Base-by-base conservation (phyloP, 1,284 basidiomycete species). In the Microbotryomycetes sp. region DNA sequence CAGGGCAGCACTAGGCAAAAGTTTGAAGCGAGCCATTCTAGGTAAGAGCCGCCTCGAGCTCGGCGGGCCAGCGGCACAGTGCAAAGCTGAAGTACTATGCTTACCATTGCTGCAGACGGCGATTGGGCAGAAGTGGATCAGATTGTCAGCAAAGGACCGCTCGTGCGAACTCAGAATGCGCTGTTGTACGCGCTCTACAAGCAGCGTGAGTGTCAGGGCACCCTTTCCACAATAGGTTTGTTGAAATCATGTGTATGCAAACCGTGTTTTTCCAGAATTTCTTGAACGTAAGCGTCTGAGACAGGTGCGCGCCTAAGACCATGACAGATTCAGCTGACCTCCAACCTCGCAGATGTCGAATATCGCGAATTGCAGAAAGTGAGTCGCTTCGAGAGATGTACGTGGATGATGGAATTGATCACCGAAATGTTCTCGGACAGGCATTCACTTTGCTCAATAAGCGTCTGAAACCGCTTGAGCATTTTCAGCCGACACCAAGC, bases 361-460 rank as follows among this genome's bases (percentile, higher is more conserved):
- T 77, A 79, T 53, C 73, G 79, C 70, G 72, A 75, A 72, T 75
- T 73, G 16, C 73, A 75, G 50, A 71, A 72, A 59, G 67, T 65
- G 16, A 22, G 58, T 42, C 12, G 36, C 36, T 42, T 19, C 9
- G 19, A 19, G 36, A 12, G 36, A 42, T n/a, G n/a, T n/a, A n/a
- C n/a, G n/a, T n/a, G n/a, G n/a, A n/a, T n/a, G n/a, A n/a, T n/a
- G n/a, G n/a, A 16, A 16, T 19, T 49, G 47, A 49, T n/a, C 23
- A 49, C 6, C 25, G 6, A 16, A 31, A 3, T 9, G 5, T 22
- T 29, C 32, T n/a, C 29, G 46, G n/a, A 9, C 50, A 72, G 62
- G 79, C 79, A 1, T 80, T 80, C 72, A 80, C 79, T 25, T 76
- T 80, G 22, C 73, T 80, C 19, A 77, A 77, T 56, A 80, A 80